These are phyloP conservation scores for Thielaviopsis populi DNA, from an alignment of 2,329 filamentous ascomycete species.

Conservation along the genomic window DNA sequence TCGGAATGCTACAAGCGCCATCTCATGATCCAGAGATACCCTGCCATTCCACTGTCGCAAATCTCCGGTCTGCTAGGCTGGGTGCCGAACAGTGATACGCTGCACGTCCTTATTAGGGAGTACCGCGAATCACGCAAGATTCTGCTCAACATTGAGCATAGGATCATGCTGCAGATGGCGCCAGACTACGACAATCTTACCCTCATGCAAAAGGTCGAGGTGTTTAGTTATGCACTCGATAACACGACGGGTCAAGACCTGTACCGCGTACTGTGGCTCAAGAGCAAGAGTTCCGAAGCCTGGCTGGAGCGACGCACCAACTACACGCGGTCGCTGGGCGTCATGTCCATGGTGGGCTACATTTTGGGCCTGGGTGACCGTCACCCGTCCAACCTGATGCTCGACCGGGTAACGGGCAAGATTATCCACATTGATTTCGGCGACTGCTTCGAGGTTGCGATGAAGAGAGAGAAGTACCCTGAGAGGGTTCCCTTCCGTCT, in stretches of 20 bases:
- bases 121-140: conserved; percentile 97
- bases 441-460: conserved; percentile 97
- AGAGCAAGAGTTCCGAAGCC: conserved; percentile 93
- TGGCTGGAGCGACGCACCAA: conserved; percentile 98
- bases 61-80: conserved; percentile 90
- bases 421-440: conserved; percentile 99
- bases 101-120: conserved; percentile 92
- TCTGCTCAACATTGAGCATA: conserved; percentile 94
- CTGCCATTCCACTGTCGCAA: conserved; percentile 92
- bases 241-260: conserved; percentile 98
- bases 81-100: conserved; percentile 93
- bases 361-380: conserved; percentile 93
- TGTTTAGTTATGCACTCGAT: conserved; percentile 96
- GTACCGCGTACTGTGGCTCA: conserved; percentile 95
- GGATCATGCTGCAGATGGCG: conserved; percentile 99
- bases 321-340: conserved; percentile 89
- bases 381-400: conserved; percentile 94
- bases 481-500: conserved; percentile 95
- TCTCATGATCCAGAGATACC: conserved; percentile 88
- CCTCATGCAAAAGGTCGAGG: conserved; percentile 98
- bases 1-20: conserved; percentile 95
- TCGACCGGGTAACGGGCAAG: conserved; percentile 89
- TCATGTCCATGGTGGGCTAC: conserved; percentile 99
- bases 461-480: conserved; percentile 98
- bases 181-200: conserved; percentile 98